Base-by-base conservation (phyloP, 306 rosid genomes). In the Cicer yamashitae region DNA sequence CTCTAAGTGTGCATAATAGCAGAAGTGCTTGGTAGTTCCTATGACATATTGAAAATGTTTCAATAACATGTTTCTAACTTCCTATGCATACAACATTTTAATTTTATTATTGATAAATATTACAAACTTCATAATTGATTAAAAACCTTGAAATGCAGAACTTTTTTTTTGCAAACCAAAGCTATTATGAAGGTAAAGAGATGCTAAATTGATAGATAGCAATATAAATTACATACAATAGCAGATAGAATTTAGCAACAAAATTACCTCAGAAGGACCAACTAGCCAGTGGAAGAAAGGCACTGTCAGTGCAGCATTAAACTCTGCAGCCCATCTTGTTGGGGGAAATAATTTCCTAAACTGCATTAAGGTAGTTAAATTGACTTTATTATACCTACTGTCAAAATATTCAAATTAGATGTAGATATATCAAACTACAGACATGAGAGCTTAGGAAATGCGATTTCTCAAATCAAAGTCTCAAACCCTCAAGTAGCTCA, bases 201-300 rank as follows among this genome's bases (percentile, higher is more conserved):
- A 30, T 13, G 30, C 7, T 11, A 40, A 62, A 61, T 34, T 48
- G 40, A 61, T 10, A 52, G 59, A 51, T 67, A 48, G 12, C 5
- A 64, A 54, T 48, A 38, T 20, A 66, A 66, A 40, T 43, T 15
- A 15, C 45, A 68, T 6, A 67, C 2, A 68, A 1, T 22, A 25
- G 2, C 8, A 8, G 14, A 30, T 44, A 66, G 67, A 15, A 8
- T 58, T 47, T 56, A 73, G 67, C 7, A 15, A 59, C 44, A 61
- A 57, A 58, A 39, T 73, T 61, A 93, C 98, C 98, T 91, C 88
- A 17, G 97, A 90, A 45, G 98, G 98, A 3, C 98, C 98, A 68
- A 94, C 98, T 48, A 94, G 76, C 98, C 98, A 94, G 57, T 89
- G 89, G 80, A 94, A 91, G 77, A 94, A 91, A 56, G 98, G 98